These are phyloP conservation scores for Thuja plicata DNA, from an alignment of 83 land plant genomes.

Conservation along the genomic window DNA sequence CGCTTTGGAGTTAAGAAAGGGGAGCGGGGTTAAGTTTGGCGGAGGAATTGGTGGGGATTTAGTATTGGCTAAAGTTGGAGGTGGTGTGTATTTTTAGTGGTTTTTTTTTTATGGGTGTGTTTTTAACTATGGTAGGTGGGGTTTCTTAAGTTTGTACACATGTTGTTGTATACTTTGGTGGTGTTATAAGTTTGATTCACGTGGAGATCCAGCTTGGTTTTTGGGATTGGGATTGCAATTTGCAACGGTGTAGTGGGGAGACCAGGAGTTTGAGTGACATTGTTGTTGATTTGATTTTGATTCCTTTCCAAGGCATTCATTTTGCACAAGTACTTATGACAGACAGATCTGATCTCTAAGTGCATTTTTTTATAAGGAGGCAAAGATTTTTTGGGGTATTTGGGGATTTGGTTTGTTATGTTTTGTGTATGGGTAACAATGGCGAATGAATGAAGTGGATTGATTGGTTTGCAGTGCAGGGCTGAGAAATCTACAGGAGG, in stretches of 20 bases:
- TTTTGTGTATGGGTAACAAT: neutral
- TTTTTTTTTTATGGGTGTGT: neutral
- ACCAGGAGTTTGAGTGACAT: neutral
- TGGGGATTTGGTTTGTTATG: neutral
- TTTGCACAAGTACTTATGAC: conserved; percentile 7
- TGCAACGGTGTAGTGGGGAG: conserved; percentile 10
- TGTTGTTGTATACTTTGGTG: neutral
- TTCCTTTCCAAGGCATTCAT: conserved; percentile 6
- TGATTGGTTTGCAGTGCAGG: neutral
- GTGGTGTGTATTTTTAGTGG: neutral
- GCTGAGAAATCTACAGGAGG: neutral
- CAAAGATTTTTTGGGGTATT: neutral
- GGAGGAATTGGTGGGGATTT: neutral
- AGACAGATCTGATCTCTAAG: conserved; percentile 5
- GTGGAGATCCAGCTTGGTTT: neutral
- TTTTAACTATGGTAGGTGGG: neutral
- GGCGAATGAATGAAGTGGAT: neutral
- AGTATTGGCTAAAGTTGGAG: neutral
- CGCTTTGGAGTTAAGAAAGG: neutral
- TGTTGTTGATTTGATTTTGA: neutral
- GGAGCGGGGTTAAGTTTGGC: neutral
- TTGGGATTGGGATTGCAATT: neutral
- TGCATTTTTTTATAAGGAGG: neutral
- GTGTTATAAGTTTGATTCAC: neutral
- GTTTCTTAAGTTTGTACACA: neutral